phyloP scores from a whole-genome alignment of 148 eudicot species.

The Talinum fruticosum region DNA sequence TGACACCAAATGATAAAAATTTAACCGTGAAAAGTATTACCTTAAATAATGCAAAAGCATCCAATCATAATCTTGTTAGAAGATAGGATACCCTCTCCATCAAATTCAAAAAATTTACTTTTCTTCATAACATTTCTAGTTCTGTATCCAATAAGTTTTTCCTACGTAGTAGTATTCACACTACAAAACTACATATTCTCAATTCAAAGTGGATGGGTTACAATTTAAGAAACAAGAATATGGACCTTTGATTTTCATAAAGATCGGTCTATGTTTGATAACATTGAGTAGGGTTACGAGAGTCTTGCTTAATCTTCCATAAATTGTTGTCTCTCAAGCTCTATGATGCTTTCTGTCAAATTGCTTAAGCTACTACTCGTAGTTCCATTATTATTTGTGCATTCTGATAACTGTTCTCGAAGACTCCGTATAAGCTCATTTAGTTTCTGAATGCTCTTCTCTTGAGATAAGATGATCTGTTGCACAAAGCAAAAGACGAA shows the following conservation, averaged over 20 bases:
- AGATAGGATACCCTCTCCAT: neutral
- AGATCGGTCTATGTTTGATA: neutral
- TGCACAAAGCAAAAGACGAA: neutral
- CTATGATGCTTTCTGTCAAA: slow-evolving; percentile 51
- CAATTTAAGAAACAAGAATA: neutral
- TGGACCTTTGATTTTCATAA: neutral
- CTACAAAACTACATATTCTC: neutral
- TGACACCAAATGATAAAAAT: neutral
- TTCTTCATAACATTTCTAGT: slow-evolving; percentile 7
- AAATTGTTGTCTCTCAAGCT: slow-evolving; percentile 52
- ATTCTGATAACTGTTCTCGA: slow-evolving; percentile 59
- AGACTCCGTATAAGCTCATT: slow-evolving; percentile 73
- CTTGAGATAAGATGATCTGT: slow-evolving; percentile 92
- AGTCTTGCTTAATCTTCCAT: slow-evolving; percentile 37
- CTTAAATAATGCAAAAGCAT: neutral
- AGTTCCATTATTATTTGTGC: slow-evolving; percentile 55
- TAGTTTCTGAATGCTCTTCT: slow-evolving; percentile 85
- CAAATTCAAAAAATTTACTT: neutral
- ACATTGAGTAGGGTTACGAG: neutral
- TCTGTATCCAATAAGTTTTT: neutral
- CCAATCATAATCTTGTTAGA: neutral
- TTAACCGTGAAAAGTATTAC: neutral
- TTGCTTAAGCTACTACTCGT: slow-evolving; percentile 39
- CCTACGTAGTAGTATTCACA: neutral
- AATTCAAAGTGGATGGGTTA: neutral